Evolutionary conservation across 108 stramenopile species (phyloP).

Genomic region (Phaeodactylum tricornutum): DNA sequence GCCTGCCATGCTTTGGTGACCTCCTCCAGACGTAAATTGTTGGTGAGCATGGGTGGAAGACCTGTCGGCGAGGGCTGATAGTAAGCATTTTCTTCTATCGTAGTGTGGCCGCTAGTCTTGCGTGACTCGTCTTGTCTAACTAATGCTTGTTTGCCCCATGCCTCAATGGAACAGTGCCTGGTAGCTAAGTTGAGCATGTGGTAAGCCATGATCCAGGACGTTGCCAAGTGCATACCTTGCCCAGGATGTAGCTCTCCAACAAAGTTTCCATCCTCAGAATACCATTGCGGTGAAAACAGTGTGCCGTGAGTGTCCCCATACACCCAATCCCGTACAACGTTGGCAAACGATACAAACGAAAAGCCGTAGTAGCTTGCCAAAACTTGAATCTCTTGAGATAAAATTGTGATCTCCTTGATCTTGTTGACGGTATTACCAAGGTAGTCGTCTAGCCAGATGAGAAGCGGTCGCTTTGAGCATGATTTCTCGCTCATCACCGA

Average conservation of each 20-base stretch:
- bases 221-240: constrained; percentile 37
- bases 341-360: constrained; percentile 33
- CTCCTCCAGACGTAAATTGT: constrained; percentile 44
- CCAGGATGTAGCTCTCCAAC: constrained; percentile 39
- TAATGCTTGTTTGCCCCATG: background rate
- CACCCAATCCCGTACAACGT: constrained; percentile 33
- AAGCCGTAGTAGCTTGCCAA: constrained; percentile 34
- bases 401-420: constrained; percentile 24
- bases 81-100: constrained; percentile 9
- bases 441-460: constrained; percentile 66
- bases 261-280: background rate
- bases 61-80: constrained; percentile 37
- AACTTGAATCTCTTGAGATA: constrained; percentile 17
- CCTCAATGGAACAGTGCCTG: constrained; percentile 18
- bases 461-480: constrained; percentile 40
- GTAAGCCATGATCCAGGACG: constrained; percentile 32
- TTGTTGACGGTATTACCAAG: constrained; percentile 55
- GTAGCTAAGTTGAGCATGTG: constrained; percentile 35
- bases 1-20: constrained; percentile 44
- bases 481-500: constrained; percentile 14
- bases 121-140: background rate
- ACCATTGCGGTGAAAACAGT: constrained; percentile 16
- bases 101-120: background rate
- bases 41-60: constrained; percentile 49
- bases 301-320: constrained; percentile 37